Conservation (phyloP, 2,329 filamentous ascomycete species). For the Onygenales sp. region DNA sequence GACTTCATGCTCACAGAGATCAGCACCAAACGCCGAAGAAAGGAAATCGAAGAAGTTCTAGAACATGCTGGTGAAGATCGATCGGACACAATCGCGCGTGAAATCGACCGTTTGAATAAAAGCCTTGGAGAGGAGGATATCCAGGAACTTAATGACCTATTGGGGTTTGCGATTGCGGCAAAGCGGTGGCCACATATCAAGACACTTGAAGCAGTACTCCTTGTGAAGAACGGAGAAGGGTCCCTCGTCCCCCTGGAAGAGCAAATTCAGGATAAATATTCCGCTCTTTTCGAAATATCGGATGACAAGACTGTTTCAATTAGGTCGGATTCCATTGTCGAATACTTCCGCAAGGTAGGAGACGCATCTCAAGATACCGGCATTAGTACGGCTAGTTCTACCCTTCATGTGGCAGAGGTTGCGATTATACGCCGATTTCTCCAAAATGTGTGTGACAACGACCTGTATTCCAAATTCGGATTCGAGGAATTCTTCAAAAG, state of each 20-base stretch:
- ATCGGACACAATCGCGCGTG: conserved; percentile 16
- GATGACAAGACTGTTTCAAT: conserved; percentile 8
- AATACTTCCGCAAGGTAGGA: conserved; percentile 9
- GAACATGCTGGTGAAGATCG: conserved; percentile 16
- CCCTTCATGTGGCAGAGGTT: conserved; percentile 15
- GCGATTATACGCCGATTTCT: conserved; percentile 17
- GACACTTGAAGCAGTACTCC: conserved; percentile 16
- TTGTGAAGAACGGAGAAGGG: conserved; percentile 15
- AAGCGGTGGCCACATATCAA: conserved; percentile 10
- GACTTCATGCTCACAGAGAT: conserved; percentile 18
- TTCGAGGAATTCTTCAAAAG: conserved; percentile 19
- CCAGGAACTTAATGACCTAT: conserved; percentile 20
- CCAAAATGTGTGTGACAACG: conserved; percentile 17
- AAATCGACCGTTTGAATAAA: conserved; percentile 17
- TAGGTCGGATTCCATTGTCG: conserved; percentile 16
- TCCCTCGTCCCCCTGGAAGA: conserved; percentile 16
- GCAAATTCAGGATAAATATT: conserved; percentile 15
- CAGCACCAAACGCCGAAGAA: conserved; percentile 17
- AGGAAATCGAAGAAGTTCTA: conserved; percentile 19
- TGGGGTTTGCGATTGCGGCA: conserved; percentile 18
- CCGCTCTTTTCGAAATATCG: conserved; percentile 14
- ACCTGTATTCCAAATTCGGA: conserved; percentile 17
- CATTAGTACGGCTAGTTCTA: neutral
- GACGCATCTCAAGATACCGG: conserved; percentile 1
- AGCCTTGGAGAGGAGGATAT: conserved; percentile 16